These are phyloP conservation scores for Peniophora sp. DNA, from an alignment of 1,284 basidiomycete species.

Conservation along the genomic window DNA sequence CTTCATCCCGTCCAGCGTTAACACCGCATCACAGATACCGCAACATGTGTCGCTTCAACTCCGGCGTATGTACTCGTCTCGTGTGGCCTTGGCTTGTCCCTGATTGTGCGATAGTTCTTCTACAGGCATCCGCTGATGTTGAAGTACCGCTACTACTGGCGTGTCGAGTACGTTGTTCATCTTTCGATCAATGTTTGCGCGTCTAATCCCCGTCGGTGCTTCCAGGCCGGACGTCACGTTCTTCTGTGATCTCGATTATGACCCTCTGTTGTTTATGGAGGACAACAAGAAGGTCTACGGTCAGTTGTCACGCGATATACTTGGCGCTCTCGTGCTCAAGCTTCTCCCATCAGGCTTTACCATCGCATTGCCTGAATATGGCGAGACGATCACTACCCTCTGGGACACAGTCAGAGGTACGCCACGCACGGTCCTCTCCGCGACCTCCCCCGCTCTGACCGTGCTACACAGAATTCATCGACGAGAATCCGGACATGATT, in stretches of 20 bases:
- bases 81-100: background rate
- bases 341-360: constrained; percentile 56
- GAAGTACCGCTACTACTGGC: constrained; percentile 60
- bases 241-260: constrained; percentile 84
- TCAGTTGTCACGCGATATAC: constrained; percentile 19
- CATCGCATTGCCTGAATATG: constrained; percentile 79
- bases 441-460: background rate
- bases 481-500: constrained; percentile 60
- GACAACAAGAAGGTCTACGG: constrained; percentile 79
- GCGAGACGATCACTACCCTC: constrained; percentile 79
- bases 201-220: constrained; percentile 2
- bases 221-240: constrained; percentile 72
- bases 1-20: background rate
- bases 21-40: constrained; percentile 45
- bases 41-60: constrained; percentile 90
- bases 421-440: constrained; percentile 6
- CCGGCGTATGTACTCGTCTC: constrained; percentile 55
- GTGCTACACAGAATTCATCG: constrained; percentile 58
- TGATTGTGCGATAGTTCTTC: constrained; percentile 33
- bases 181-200: background rate
- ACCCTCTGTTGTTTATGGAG: constrained; percentile 86
- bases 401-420: constrained; percentile 71
- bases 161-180: constrained; percentile 39
- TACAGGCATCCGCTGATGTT: constrained; percentile 43
- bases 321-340: background rate